A percentile compares a stretch with the other conserved stretches of the same genome.
phyloP scores from a whole-genome alignment of 2,329 filamentous ascomycete species.

The Tolypocladium guangdongense region DNA sequence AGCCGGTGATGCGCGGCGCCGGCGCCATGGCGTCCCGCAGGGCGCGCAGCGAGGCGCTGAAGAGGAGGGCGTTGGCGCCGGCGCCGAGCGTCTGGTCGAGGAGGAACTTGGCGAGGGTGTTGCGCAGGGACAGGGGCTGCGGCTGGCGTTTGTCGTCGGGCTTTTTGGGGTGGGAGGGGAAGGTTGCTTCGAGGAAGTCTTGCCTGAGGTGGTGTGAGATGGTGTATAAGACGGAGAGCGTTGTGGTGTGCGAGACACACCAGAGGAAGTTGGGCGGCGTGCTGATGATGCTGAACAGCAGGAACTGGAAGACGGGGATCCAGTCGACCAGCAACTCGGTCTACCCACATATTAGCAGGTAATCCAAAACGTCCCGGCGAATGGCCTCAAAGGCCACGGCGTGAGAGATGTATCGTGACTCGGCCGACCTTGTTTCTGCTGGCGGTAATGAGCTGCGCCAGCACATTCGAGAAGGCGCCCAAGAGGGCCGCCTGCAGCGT shows the following conservation, averaged over 20 bases:
- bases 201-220: constrained; percentile 42
- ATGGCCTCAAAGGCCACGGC: not conserved
- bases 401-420: constrained; percentile 9
- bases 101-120: constrained; percentile 55
- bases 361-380: not conserved
- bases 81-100: constrained; percentile 62
- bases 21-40: constrained; percentile 38
- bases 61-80: constrained; percentile 52
- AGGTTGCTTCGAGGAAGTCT: constrained; percentile 61
- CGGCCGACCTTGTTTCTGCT: constrained; percentile 46
- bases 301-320: constrained; percentile 63
- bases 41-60: constrained; percentile 47
- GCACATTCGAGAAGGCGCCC: constrained; percentile 56
- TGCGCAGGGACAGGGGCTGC: constrained; percentile 41
- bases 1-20: constrained; percentile 24
- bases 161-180: constrained; percentile 51
- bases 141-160: constrained; percentile 6
- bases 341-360: not conserved
- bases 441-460: constrained; percentile 60
- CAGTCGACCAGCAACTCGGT: constrained; percentile 41
- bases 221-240: not conserved
- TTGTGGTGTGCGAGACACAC: constrained; percentile 30
- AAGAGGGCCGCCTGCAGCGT: constrained; percentile 57
- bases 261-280: constrained; percentile 79
- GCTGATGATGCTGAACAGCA: constrained; percentile 60